Evolutionary conservation across 257 asterid species (phyloP), one percentile per base, ranked within the genome.

Genomic region (Solanum peruvianum): DNA sequence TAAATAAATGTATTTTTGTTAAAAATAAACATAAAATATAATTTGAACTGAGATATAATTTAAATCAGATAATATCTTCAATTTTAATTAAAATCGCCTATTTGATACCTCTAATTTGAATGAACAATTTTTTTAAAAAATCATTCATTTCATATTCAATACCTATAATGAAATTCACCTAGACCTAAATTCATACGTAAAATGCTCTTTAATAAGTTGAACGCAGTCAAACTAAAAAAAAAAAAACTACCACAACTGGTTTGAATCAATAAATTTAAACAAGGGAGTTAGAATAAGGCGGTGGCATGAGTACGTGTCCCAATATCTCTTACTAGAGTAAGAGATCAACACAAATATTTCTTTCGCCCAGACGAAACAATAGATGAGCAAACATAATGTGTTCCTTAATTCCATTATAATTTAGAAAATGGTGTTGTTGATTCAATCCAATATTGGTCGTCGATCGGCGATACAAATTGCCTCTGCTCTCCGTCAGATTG

Each of bases 391-490:
- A 18, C 64, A 56, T 18, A 56, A 18, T 56, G 64, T 56, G 25
- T 56, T 58, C 25, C 66, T 10, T 56, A 56, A 56, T 56, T 18
- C 64, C 64, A 7, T 58, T 58, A 11, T 58, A 7, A 20, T 58
- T 47, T 29, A 33, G 31, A 39, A 85, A 71, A 72, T 86, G 87
- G 73, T 35, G 49, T 71, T 49, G 56, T 15, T 77, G 86, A 87
- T 84, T 69, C 94, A 91, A 89, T 91, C 92, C 42, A 92, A 90
- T 88, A 73, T 92, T 82, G 92, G 91, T 47, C 84, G 84, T 47
- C 84, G 84, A 44, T 94, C 96, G 37, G 96, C 94, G 76, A 89
- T 95, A 37, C 91, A 92, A 42, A 90, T 95, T 87, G 97, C 96
- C 64, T 56, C 64, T 56, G n/a, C 11, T 56, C 64, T 56, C 64